Percentiles rank a stretch among this genome's conserved stretches.
These are phyloP conservation scores for Ailanthus altissimus DNA, from an alignment of 345 rosid species.

Conservation along the genomic window DNA sequence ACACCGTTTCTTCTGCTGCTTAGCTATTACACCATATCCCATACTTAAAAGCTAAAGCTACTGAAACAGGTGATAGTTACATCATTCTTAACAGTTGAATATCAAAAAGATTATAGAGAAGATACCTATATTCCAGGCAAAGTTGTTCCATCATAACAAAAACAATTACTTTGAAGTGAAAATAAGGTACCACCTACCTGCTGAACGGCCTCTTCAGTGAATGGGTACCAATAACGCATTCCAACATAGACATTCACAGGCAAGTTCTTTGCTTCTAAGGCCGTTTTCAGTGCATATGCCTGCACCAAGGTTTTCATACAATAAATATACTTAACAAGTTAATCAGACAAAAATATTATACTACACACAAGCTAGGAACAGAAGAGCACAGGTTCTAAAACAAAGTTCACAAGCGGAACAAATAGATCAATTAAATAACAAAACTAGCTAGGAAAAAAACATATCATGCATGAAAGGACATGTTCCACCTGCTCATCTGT, in stretches of 20 bases:
- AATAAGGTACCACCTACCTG: slow-evolving; percentile 46
- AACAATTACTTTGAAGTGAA: not conserved
- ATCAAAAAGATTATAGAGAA: not conserved
- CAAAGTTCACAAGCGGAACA: not conserved
- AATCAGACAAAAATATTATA: not conserved
- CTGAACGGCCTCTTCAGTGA: slow-evolving; percentile 86
- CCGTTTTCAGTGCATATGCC: slow-evolving; percentile 69
- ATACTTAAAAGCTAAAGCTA: not conserved
- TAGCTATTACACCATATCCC: not conserved
- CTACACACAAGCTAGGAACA: not conserved
- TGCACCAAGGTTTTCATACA: slow-evolving; percentile 30
- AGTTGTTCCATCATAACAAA: not conserved
- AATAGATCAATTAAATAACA: not conserved
- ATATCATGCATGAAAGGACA: not conserved
- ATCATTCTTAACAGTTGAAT: not conserved
- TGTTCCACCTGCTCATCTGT: slow-evolving; percentile 73
- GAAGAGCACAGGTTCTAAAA: not conserved
- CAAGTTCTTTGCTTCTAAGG: slow-evolving; percentile 65
- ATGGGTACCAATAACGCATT: slow-evolving; percentile 92
- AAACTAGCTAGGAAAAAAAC: not conserved
- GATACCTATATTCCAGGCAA: not conserved
- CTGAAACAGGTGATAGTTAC: not conserved
- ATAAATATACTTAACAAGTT: not conserved
- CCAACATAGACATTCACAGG: slow-evolving; percentile 72
- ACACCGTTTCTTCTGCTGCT: not conserved